phyloP scores from a whole-genome alignment of 768 basidiomycete genomes.

The Leccinellum rugosiceps region DNA sequence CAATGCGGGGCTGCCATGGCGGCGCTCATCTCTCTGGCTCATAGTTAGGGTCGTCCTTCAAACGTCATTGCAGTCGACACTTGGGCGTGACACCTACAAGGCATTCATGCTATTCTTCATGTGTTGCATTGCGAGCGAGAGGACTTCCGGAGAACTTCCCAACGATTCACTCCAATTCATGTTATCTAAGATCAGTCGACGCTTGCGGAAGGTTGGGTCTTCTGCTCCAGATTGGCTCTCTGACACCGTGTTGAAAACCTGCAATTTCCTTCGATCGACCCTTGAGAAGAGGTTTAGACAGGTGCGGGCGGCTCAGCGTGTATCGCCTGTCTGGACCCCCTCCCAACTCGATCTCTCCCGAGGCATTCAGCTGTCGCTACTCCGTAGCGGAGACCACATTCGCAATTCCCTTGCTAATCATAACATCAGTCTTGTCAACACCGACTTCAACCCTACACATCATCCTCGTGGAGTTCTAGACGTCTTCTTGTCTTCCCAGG shows the following conservation, averaged over 20 bases:
- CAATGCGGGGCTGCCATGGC: constrained; percentile 20
- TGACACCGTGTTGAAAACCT: constrained; percentile 35
- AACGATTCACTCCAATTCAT: constrained; percentile 31
- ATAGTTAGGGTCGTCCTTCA: constrained; percentile 34
- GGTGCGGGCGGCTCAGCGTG: constrained; percentile 28
- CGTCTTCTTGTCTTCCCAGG: not conserved
- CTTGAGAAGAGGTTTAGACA: constrained; percentile 35
- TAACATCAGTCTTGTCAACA: not conserved
- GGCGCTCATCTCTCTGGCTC: constrained; percentile 36
- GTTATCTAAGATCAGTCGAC: constrained; percentile 27
- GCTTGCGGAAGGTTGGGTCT: constrained; percentile 23
- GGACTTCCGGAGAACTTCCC: constrained; percentile 7
- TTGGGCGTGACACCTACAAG: constrained; percentile 38
- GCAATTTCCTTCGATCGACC: constrained; percentile 13
- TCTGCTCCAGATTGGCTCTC: constrained; percentile 33
- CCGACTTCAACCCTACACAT: constrained; percentile 1
- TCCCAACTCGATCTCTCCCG: not conserved
- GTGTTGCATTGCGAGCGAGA: constrained; percentile 23
- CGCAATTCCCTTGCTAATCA: not conserved
- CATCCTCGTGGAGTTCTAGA: constrained; percentile 3
- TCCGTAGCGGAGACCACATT: not conserved
- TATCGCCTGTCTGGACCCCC: constrained; percentile 31
- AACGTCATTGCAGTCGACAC: constrained; percentile 22
- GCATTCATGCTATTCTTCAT: constrained; percentile 44
- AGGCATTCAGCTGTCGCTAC: not conserved